Percentiles rank a stretch among this genome's conserved stretches.
phyloP scores from a whole-genome alignment of 768 basidiomycete genomes.

The Pholiota conissans region DNA sequence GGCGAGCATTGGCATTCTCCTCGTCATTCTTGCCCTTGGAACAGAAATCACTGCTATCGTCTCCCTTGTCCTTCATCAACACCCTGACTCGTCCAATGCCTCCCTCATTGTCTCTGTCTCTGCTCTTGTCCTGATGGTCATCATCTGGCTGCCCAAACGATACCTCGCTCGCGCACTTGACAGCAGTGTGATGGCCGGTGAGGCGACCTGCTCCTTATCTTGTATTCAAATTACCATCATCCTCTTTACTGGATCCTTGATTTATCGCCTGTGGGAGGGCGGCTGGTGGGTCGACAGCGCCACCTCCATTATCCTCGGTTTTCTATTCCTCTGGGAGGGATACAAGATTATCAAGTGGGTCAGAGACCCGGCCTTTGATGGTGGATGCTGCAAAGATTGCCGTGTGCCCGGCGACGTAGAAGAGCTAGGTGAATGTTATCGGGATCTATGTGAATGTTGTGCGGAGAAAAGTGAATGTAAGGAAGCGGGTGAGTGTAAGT shows the following conservation, averaged over 20 bases:
- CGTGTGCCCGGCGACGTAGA: background rate
- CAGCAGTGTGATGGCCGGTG: slow-evolving; percentile 43
- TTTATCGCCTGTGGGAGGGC: slow-evolving; percentile 39
- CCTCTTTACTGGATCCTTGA: slow-evolving; percentile 39
- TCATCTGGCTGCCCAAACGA: slow-evolving; percentile 44
- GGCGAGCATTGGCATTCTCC: slow-evolving; percentile 32
- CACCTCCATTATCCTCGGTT: slow-evolving; percentile 38
- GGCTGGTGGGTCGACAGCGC: slow-evolving; percentile 51
- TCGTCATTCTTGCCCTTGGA: slow-evolving; percentile 35
- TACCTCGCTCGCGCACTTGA: slow-evolving; percentile 44
- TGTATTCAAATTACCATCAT: slow-evolving; percentile 45
- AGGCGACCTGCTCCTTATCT: slow-evolving; percentile 42
- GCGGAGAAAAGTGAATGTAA: background rate
- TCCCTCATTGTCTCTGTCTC: slow-evolving; percentile 43
- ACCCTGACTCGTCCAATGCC: slow-evolving; percentile 37
- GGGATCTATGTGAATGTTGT: background rate
- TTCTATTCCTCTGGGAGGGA: slow-evolving; percentile 47
- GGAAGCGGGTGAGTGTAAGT: background rate
- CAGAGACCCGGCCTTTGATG: background rate
- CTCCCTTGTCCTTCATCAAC: slow-evolving; percentile 32
- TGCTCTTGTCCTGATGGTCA: slow-evolving; percentile 37
- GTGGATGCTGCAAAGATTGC: background rate
- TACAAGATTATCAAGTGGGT: slow-evolving; percentile 11
- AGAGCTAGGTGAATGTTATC: background rate
- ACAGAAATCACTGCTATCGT: slow-evolving; percentile 36